Evolutionary conservation across 768 basidiomycete genomes (phyloP).

Genomic region (Trametes elegans): DNA sequence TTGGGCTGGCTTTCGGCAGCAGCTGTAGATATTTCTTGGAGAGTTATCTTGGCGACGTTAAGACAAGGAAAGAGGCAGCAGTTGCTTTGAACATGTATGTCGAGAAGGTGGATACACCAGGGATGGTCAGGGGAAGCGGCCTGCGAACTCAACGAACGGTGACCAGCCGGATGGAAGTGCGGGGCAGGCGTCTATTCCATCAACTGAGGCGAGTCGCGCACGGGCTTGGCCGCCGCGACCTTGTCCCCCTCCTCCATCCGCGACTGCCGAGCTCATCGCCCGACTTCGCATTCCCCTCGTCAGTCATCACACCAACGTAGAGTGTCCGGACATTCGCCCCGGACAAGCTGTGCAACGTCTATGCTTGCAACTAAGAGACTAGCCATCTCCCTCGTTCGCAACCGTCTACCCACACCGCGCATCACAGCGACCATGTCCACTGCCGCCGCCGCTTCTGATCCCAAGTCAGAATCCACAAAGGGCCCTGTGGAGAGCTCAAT

Average conservation of each 20-base stretch:
- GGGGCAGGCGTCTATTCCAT: background rate
- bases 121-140: too few relatives aligned
- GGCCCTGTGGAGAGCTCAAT: conserved; percentile 63
- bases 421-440: conserved; percentile 19
- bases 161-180: too few relatives aligned
- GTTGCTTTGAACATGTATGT: too few relatives aligned
- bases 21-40: too few relatives aligned
- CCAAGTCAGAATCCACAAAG: conserved; percentile 21
- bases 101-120: too few relatives aligned
- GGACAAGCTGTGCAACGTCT: background rate
- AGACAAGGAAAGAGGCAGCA: too few relatives aligned
- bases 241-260: too few relatives aligned
- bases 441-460: conserved; percentile 11
- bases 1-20: too few relatives aligned
- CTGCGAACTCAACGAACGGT: too few relatives aligned
- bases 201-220: background rate
- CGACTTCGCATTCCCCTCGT: background rate
- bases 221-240: too few relatives aligned
- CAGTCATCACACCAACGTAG: background rate
- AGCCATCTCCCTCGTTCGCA: conserved; percentile 21
- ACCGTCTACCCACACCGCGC: conserved; percentile 15
- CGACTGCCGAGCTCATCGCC: background rate
- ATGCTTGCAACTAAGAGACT: conserved; percentile 18
- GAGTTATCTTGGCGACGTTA: too few relatives aligned
- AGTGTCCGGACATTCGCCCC: background rate